Conservation (phyloP, 2,329 filamentous ascomycete genomes). For the Phaeosphaeria sp. region DNA sequence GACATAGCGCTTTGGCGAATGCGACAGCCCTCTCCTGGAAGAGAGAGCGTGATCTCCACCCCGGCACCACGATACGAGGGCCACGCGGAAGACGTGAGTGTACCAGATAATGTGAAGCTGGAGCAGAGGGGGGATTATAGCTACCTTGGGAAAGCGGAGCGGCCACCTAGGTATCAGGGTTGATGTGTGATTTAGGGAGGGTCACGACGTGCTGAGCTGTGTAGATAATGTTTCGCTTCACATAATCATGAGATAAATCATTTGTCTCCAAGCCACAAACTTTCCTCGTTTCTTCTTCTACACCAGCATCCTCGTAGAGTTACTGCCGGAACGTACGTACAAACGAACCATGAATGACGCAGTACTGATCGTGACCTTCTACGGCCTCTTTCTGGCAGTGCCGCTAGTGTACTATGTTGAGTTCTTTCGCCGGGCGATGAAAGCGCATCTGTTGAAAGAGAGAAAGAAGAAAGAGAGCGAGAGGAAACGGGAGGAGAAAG, state of each 20-base stretch:
- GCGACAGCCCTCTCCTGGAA: not conserved
- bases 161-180: not conserved
- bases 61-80: not conserved
- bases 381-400: not conserved
- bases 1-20: too few relatives aligned
- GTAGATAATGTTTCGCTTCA: not conserved
- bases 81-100: not conserved
- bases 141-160: conserved; percentile 1
- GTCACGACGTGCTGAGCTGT: not conserved
- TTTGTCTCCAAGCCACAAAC: not conserved
- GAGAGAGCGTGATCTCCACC: not conserved
- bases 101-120: not conserved
- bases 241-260: too few relatives aligned
- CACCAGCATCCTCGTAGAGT: not conserved
- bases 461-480: not conserved
- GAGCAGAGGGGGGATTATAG: conserved; percentile 7
- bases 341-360: conserved; percentile 5
- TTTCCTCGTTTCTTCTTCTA: not conserved
- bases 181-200: not conserved
- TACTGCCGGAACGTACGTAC: too few relatives aligned
- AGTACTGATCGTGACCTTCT: not conserved
- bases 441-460: not conserved
- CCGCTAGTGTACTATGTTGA: not conserved
- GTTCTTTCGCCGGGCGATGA: not conserved
- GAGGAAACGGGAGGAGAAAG: not conserved